Conservation (phyloP, 495 filamentous ascomycete species). For the Lophiotrema nucula region DNA sequence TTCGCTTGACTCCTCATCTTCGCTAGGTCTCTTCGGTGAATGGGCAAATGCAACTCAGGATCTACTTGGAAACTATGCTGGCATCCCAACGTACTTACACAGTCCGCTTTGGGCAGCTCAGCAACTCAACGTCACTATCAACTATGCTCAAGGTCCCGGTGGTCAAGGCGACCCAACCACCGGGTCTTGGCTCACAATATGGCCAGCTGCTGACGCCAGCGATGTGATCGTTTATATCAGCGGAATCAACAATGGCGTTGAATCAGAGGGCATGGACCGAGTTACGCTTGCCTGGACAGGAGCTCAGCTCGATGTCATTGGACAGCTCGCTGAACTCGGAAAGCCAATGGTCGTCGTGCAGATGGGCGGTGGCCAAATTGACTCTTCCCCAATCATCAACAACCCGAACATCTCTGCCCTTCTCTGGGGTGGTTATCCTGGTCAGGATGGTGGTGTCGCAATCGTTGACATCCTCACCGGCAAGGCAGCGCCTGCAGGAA, state of each 20-base stretch:
- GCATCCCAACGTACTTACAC: slow-evolving; percentile 55
- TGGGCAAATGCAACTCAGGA: slow-evolving; percentile 60
- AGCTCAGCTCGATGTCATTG: slow-evolving; percentile 56
- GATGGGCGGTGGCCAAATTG: slow-evolving; percentile 51
- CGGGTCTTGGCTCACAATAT: slow-evolving; percentile 35
- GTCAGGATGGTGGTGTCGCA: slow-evolving; percentile 58
- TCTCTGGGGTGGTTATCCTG: slow-evolving; percentile 60
- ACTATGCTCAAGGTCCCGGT: slow-evolving; percentile 49
- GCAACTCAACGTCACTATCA: slow-evolving; percentile 47
- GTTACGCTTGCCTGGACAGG: slow-evolving; percentile 58
- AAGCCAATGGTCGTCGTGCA: slow-evolving; percentile 60
- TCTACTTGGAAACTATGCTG: slow-evolving; percentile 63
- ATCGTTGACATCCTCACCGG: slow-evolving; percentile 57
- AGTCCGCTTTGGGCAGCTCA: slow-evolving; percentile 54
- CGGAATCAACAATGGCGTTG: slow-evolving; percentile 58
- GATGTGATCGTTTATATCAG: slow-evolving; percentile 59
- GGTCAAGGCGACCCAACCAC: slow-evolving; percentile 45
- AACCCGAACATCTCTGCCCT: slow-evolving; percentile 54
- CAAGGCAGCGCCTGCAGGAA: slow-evolving; percentile 55
- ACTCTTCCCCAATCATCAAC: slow-evolving; percentile 31
- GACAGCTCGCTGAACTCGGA: slow-evolving; percentile 47
- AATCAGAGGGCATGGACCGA: slow-evolving; percentile 57
- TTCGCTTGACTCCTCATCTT: slow-evolving; percentile 39
- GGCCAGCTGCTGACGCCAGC: slow-evolving; percentile 50
- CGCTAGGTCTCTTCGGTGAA: slow-evolving; percentile 58